Evolutionary conservation across 2,329 filamentous ascomycete species (phyloP).

Genomic region (Penicillium sclerotigenum): DNA sequence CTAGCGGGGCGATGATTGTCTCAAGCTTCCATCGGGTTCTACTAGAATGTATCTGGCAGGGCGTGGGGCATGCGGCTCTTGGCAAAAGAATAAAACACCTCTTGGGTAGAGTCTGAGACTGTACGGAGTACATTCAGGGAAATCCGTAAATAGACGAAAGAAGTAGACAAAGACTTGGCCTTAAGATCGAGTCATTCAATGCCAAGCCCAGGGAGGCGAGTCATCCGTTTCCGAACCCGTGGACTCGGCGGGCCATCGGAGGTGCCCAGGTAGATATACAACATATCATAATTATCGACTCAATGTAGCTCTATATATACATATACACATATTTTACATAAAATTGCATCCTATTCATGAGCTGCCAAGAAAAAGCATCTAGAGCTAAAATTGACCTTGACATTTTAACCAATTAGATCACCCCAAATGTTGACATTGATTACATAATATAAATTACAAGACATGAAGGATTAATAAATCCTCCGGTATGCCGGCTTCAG

Average conservation of each 20-base stretch:
- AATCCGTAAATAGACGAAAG: background rate
- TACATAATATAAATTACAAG: no score
- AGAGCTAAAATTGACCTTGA: background rate
- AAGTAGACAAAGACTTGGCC: background rate
- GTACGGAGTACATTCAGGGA: no score
- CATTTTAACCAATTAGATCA: background rate
- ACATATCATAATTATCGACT: background rate
- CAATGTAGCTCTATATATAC: background rate
- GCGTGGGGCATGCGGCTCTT: constrained; percentile 18
- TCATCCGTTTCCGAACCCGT: constrained; percentile 13
- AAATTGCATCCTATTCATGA: background rate
- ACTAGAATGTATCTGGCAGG: constrained; percentile 32
- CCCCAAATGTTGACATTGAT: background rate
- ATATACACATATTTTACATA: no score
- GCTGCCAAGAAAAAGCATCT: no score
- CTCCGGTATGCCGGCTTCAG: no score
- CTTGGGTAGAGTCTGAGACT: background rate
- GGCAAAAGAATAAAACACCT: background rate
- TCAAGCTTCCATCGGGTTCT: constrained; percentile 35
- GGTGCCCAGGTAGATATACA: background rate
- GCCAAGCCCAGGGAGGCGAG: constrained; percentile 10
- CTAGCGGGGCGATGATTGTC: constrained; percentile 12
- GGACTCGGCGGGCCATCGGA: background rate
- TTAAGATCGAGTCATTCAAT: background rate
- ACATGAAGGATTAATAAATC: no score